Conservation (phyloP, 305 asterid genomes). For the Fraxinus baroniana region DNA sequence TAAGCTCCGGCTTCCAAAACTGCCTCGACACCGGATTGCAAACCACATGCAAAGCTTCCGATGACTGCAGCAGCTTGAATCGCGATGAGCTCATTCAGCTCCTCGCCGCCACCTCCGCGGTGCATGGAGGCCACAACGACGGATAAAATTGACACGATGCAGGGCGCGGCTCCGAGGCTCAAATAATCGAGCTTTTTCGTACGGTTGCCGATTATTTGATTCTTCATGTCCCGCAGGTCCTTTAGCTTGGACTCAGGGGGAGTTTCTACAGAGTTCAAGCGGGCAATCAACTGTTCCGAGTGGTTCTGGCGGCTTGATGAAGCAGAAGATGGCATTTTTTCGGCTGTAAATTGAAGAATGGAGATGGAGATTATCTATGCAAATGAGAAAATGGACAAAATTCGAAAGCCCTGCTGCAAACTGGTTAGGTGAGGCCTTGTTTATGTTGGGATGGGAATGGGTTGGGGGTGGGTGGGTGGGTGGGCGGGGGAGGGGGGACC, state of each 20-base stretch:
- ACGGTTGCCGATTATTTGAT: constrained; percentile 91
- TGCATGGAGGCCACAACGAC: constrained; percentile 35
- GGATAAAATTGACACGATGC: constrained; percentile 59
- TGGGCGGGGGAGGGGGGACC: background rate
- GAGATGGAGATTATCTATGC: background rate
- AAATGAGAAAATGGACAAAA: background rate
- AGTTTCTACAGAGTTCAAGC: constrained; percentile 43
- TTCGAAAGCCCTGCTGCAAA: background rate
- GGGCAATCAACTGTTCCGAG: constrained; percentile 63
- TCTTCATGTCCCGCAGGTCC: constrained; percentile 79
- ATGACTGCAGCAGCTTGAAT: constrained; percentile 83
- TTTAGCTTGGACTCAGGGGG: constrained; percentile 55
- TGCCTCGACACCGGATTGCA: constrained; percentile 81
- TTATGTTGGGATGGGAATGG: background rate
- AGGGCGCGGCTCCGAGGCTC: constrained; percentile 86
- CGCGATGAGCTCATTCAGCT: constrained; percentile 49
- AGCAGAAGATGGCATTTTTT: constrained; percentile 59
- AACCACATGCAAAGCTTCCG: constrained; percentile 95
- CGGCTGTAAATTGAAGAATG: constrained; percentile 13
- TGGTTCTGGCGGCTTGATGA: constrained; percentile 51
- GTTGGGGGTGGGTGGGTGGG: background rate
- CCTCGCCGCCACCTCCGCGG: constrained; percentile 26
- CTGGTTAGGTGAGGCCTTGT: background rate
- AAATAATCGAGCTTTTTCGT: constrained; percentile 73
- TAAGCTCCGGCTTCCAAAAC: constrained; percentile 90